phyloP scores from a whole-genome alignment of 2,329 filamentous ascomycete genomes.

The Davidsoniella neocaledoniae region DNA sequence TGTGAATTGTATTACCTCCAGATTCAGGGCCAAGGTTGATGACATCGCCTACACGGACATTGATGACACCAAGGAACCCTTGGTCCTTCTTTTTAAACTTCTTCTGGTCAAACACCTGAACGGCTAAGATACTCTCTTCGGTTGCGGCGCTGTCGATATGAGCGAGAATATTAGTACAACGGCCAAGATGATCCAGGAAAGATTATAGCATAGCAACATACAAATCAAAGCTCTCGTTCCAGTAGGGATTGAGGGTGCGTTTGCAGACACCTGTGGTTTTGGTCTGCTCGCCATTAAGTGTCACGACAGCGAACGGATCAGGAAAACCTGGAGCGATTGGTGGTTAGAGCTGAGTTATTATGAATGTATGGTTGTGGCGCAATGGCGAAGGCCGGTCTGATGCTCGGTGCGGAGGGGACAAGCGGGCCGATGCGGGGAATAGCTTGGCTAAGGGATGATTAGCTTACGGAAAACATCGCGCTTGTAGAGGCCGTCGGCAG shows the following conservation, averaged over 20 bases:
- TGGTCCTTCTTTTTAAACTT: constrained; percentile 99
- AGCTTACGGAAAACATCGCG: constrained; percentile 94
- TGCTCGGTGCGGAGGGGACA: neutral
- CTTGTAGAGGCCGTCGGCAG: constrained; percentile 95
- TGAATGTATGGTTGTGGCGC: too few species aligned
- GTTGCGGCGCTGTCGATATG: constrained; percentile 52
- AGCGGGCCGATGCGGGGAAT: neutral
- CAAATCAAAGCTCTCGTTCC: constrained; percentile 99
- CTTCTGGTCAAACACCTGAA: constrained; percentile 98
- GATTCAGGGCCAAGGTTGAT: constrained; percentile 79
- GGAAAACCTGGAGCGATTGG: constrained; percentile 54
- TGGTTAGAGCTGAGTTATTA: neutral
- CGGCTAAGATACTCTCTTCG: constrained; percentile 90
- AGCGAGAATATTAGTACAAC: neutral
- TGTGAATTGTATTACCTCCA: constrained; percentile 49
- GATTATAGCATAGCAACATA: constrained; percentile 29
- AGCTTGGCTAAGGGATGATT: neutral
- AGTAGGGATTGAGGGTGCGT: constrained; percentile 96
- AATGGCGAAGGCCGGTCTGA: too few species aligned
- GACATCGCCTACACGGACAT: constrained; percentile 85
- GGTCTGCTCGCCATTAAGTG: constrained; percentile 93
- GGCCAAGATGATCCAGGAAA: neutral
- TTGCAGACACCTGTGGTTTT: constrained; percentile 96
- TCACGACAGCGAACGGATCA: constrained; percentile 94
- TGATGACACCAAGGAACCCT: constrained; percentile 87